Conservation (phyloP, 495 filamentous ascomycete genomes). For the Parathielavia hyrcaniae region DNA sequence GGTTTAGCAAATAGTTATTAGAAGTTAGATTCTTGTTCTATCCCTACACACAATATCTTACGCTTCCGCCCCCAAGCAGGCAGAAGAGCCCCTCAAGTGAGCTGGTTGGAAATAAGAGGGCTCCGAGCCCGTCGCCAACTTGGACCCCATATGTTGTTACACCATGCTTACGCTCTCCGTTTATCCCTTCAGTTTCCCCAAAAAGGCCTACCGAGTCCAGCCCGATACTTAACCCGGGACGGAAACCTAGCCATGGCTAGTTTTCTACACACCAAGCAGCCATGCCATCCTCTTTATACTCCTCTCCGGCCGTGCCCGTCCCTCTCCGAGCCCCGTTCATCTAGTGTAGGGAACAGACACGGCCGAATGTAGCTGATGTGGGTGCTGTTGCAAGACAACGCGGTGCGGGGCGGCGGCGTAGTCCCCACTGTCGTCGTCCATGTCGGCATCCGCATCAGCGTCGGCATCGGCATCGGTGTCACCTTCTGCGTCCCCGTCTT, state of each 20-base stretch:
- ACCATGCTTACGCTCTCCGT: too few relatives aligned
- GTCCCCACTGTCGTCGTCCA: conserved; percentile 19
- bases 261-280: too few relatives aligned
- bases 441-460: conserved; percentile 22
- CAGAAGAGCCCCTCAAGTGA: too few relatives aligned
- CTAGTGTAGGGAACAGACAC: not conserved
- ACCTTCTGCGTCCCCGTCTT: conserved; percentile 25
- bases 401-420: conserved; percentile 16
- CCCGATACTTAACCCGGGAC: not conserved
- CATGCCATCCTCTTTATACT: not conserved
- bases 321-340: not conserved
- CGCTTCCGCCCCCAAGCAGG: too few relatives aligned
- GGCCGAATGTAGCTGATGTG: not conserved
- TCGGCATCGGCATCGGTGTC: conserved; percentile 18
- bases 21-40: too few relatives aligned
- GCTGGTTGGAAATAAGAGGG: too few relatives aligned
- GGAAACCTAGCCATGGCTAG: not conserved
- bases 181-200: not conserved
- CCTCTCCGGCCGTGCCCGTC: not conserved
- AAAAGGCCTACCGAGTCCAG: not conserved
- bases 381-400: not conserved
- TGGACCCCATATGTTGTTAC: too few relatives aligned
- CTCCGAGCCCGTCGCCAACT: too few relatives aligned
- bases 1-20: too few relatives aligned
- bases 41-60: too few relatives aligned